Evolutionary conservation across 2,329 filamentous ascomycete genomes (phyloP).

Genomic region (Aureobasidium namibiae): DNA sequence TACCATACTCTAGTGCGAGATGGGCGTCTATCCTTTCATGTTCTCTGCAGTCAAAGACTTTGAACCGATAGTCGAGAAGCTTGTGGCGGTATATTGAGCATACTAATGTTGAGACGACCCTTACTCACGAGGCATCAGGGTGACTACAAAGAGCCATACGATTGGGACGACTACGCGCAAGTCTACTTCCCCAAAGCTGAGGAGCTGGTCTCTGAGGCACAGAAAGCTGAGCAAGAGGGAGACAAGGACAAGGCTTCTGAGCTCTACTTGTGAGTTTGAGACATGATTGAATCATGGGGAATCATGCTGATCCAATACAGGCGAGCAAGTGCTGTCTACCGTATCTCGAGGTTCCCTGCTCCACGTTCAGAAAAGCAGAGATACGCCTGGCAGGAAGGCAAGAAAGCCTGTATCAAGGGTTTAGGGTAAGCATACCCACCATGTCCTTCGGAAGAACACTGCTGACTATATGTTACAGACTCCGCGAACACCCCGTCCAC

Average conservation of each 20-base stretch:
- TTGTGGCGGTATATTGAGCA: slow-evolving; percentile 44
- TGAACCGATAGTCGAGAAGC: slow-evolving; percentile 55
- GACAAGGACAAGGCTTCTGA: slow-evolving; percentile 48
- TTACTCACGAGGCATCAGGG: slow-evolving; percentile 26
- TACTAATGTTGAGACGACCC: background rate
- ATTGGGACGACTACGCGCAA: slow-evolving; percentile 55
- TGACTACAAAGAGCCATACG: slow-evolving; percentile 56
- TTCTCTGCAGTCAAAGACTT: slow-evolving; percentile 63
- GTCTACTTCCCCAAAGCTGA: slow-evolving; percentile 54
- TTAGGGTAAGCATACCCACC: slow-evolving; percentile 22
- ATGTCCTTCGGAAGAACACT: too few species aligned
- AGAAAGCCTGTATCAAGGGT: slow-evolving; percentile 53
- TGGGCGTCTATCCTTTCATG: slow-evolving; percentile 58
- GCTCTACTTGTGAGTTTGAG: slow-evolving; percentile 45
- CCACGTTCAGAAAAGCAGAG: slow-evolving; percentile 44
- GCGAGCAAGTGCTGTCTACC: slow-evolving; percentile 64
- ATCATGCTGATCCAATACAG: slow-evolving; percentile 19
- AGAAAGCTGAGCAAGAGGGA: slow-evolving; percentile 41
- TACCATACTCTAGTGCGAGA: slow-evolving; percentile 24
- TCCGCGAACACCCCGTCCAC: slow-evolving; percentile 47
- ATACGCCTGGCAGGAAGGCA: slow-evolving; percentile 57
- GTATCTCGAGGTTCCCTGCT: slow-evolving; percentile 63
- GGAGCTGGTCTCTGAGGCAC: slow-evolving; percentile 45
- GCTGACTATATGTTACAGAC: slow-evolving; percentile 24
- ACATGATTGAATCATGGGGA: background rate